A percentile compares a stretch with the other conserved stretches of the same genome.
These are phyloP conservation scores for Neofusicoccum umdonicola DNA, from an alignment of 2,329 filamentous ascomycete species.

Conservation along the genomic window DNA sequence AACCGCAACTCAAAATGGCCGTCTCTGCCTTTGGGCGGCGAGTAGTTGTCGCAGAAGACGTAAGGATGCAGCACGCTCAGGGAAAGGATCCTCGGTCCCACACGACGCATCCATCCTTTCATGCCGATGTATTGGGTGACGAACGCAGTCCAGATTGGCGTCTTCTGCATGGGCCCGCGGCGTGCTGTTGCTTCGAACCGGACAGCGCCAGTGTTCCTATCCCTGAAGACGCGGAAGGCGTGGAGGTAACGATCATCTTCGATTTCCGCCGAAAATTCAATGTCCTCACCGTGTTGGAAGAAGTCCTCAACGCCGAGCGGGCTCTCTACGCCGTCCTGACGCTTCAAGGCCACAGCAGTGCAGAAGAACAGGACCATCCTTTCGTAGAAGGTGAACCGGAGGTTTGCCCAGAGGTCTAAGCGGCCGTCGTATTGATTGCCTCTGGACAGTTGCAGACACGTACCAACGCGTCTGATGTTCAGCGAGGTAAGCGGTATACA, in stretches of 20 bases:
- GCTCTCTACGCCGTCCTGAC: constrained; percentile 49
- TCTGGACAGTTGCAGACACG: constrained; percentile 42
- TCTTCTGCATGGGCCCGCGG: constrained; percentile 51
- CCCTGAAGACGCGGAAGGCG: constrained; percentile 54
- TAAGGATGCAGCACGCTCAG: constrained; percentile 53
- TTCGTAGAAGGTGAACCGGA: constrained; percentile 58
- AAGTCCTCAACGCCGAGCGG: constrained; percentile 46
- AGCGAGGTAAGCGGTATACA: constrained; percentile 53
- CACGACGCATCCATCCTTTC: constrained; percentile 48
- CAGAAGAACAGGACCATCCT: constrained; percentile 59
- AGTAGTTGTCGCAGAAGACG: constrained; percentile 54
- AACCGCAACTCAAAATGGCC: constrained; percentile 13
- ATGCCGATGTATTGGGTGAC: constrained; percentile 49
- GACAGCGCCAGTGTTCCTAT: constrained; percentile 51
- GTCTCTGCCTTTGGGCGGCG: constrained; percentile 28
- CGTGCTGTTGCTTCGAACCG: constrained; percentile 57
- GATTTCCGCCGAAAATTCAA: constrained; percentile 54
- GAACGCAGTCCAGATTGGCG: constrained; percentile 62
- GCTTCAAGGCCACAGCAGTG: constrained; percentile 57
- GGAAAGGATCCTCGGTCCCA: constrained; percentile 44
- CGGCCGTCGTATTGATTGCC: constrained; percentile 39
- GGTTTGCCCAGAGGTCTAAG: constrained; percentile 52
- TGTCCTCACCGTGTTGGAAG: constrained; percentile 44
- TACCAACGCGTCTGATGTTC: constrained; percentile 40
- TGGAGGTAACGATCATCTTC: constrained; percentile 53